Percentiles rank a stretch among this genome's conserved stretches.
Conservation (phyloP, 768 basidiomycete species). For the Gloeostereum incarnatum region DNA sequence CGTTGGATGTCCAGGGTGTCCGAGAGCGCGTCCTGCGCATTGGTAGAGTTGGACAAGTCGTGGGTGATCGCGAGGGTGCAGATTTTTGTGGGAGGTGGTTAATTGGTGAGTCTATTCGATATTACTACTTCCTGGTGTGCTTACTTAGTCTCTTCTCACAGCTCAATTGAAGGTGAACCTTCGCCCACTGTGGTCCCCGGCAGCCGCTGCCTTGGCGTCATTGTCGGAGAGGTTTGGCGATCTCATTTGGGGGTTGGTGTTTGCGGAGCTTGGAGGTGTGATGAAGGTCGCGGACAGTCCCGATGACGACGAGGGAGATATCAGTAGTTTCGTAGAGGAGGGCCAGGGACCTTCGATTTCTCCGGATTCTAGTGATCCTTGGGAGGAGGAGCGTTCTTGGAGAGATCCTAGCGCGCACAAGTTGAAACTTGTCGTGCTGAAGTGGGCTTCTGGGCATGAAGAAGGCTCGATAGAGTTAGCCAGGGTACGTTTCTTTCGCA, state of each 20-base stretch:
- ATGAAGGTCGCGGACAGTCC: constrained; percentile 18
- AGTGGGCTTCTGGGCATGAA: constrained; percentile 32
- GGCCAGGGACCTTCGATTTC: constrained; percentile 4
- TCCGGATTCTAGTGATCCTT: constrained; percentile 19
- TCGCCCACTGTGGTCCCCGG: constrained; percentile 82
- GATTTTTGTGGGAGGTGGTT: constrained; percentile 68
- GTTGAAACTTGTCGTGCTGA: constrained; percentile 33
- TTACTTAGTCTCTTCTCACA: constrained; percentile 15
- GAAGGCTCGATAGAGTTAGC: constrained; percentile 1
- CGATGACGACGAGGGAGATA: constrained; percentile 11
- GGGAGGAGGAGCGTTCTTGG: constrained; percentile 74
- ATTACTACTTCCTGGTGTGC: background rate
- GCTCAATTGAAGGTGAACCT: constrained; percentile 93
- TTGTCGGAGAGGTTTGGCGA: constrained; percentile 50
- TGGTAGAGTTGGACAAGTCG: constrained; percentile 54
- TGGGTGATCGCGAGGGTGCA: constrained; percentile 43
- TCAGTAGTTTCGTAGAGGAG: constrained; percentile 16
- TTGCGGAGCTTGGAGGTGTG: constrained; percentile 44
- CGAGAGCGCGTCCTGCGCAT: constrained; percentile 80
- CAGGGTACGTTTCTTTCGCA: background rate
- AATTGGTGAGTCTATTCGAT: constrained; percentile 37
- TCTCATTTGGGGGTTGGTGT: constrained; percentile 62
- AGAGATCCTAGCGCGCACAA: constrained; percentile 67
- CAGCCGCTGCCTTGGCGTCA: constrained; percentile 56
- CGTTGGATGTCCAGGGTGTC: constrained; percentile 70